Conservation (phyloP, 768 basidiomycete species). For the Porpolomopsis calyptriformis region DNA sequence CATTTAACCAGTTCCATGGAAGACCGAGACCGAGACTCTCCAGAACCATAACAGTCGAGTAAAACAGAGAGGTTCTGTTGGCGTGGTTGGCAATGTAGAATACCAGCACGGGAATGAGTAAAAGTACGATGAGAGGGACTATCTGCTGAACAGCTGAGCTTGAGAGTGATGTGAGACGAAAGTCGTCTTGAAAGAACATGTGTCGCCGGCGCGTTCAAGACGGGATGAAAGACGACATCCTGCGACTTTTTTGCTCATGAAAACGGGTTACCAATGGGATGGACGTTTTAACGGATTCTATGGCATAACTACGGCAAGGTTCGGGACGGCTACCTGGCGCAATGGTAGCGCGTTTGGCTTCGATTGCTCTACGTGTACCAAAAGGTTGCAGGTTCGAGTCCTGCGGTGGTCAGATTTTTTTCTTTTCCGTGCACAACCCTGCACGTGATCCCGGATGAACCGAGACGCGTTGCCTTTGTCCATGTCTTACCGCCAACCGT, state of each 20-base stretch:
- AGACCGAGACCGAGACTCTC: constrained; percentile 43
- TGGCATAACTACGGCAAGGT: too few species aligned
- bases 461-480: neutral
- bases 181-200: constrained; percentile 37
- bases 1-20: constrained; percentile 54
- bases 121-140: constrained; percentile 43
- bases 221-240: neutral
- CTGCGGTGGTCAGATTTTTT: constrained; percentile 66
- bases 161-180: constrained; percentile 29
- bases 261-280: neutral
- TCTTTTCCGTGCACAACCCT: neutral
- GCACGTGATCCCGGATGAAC: constrained; percentile 3
- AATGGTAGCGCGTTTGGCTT: constrained; percentile 96
- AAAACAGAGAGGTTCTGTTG: constrained; percentile 19
- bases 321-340: constrained; percentile 65
- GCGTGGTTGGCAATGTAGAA: constrained; percentile 26
- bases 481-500: too few species aligned
- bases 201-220: constrained; percentile 9
- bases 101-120: constrained; percentile 43
- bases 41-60: constrained; percentile 40
- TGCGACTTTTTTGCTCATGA: neutral
- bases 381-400: constrained; percentile 97
- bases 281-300: too few species aligned
- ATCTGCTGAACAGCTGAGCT: constrained; percentile 41
- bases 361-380: constrained; percentile 43